phyloP scores from a whole-genome alignment of 176 grass and related monocot species.

The Puccinellia tenuiflora region DNA sequence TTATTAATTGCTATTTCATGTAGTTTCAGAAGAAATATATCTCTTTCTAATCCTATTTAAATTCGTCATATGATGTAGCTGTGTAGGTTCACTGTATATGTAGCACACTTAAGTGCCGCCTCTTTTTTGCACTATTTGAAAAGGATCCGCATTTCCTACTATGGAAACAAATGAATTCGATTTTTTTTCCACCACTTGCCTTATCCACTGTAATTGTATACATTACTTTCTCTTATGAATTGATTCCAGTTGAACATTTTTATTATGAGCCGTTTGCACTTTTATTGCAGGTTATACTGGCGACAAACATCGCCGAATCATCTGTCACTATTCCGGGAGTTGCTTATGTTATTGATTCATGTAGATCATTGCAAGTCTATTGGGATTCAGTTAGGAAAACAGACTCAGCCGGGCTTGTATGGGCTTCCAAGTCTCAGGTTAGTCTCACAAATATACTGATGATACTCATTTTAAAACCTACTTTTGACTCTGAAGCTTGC shows the following conservation, averaged over 20 bases:
- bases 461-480: constrained; percentile 12
- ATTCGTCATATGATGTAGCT: neutral
- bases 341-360: constrained; percentile 85
- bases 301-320: constrained; percentile 96
- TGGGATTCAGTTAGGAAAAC: constrained; percentile 80
- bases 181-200: neutral
- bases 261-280: neutral
- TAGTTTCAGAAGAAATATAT: neutral
- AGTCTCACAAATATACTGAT: constrained; percentile 9
- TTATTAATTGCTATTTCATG: constrained; percentile 7
- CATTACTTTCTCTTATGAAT: neutral
- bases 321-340: constrained; percentile 89
- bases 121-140: neutral
- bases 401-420: constrained; percentile 63
- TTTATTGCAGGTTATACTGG: constrained; percentile 77
- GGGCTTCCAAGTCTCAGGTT: constrained; percentile 93
- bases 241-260: neutral
- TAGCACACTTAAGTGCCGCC: neutral
- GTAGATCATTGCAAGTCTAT: constrained; percentile 84
- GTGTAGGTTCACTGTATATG: neutral
- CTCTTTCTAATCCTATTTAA: constrained; percentile 12
- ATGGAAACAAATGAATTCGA: neutral
- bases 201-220: neutral
- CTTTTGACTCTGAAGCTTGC: neutral
- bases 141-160: neutral